Conservation (phyloP, 768 basidiomycete species). For the Nidularia pulvinata region DNA sequence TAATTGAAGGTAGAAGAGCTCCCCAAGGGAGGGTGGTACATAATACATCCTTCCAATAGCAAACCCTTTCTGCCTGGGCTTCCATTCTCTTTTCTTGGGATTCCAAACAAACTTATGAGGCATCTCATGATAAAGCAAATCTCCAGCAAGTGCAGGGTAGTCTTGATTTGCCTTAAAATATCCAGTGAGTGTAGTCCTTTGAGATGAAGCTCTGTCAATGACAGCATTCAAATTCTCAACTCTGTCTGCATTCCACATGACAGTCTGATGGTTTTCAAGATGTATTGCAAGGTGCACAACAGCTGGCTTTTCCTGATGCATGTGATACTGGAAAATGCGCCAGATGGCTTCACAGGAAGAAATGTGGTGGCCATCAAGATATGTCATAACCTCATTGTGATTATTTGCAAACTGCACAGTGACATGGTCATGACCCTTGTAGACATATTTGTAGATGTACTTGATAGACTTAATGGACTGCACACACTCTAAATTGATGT, state of each 20-base stretch:
- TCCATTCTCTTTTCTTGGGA: slow-evolving; percentile 4
- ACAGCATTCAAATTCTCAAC: slow-evolving; percentile 10
- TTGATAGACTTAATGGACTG: slow-evolving; percentile 35
- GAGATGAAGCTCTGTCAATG: slow-evolving; percentile 4
- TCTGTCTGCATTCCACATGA: slow-evolving; percentile 19
- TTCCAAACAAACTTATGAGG: slow-evolving; percentile 23
- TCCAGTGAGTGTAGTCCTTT: slow-evolving; percentile 20
- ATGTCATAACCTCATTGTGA: background rate
- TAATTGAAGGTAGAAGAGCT: slow-evolving; percentile 31
- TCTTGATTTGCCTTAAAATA: slow-evolving; percentile 26
- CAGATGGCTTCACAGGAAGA: slow-evolving; percentile 26
- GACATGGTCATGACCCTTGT: slow-evolving; percentile 44
- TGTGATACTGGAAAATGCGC: slow-evolving; percentile 24
- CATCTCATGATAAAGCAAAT: slow-evolving; percentile 18
- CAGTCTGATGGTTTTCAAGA: slow-evolving; percentile 20
- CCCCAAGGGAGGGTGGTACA: slow-evolving; percentile 24
- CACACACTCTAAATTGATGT: slow-evolving; percentile 49
- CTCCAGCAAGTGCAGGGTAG: slow-evolving; percentile 2
- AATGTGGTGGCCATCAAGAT: slow-evolving; percentile 7
- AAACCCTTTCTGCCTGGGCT: slow-evolving; percentile 7
- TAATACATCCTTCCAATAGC: slow-evolving; percentile 22
- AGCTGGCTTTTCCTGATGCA: slow-evolving; percentile 26
- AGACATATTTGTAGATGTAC: slow-evolving; percentile 48
- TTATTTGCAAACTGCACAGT: slow-evolving; percentile 19
- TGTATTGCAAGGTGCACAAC: slow-evolving; percentile 35